phyloP scores from a whole-genome alignment of 108 stramenopile species.

The Bacterosira constricta region DNA sequence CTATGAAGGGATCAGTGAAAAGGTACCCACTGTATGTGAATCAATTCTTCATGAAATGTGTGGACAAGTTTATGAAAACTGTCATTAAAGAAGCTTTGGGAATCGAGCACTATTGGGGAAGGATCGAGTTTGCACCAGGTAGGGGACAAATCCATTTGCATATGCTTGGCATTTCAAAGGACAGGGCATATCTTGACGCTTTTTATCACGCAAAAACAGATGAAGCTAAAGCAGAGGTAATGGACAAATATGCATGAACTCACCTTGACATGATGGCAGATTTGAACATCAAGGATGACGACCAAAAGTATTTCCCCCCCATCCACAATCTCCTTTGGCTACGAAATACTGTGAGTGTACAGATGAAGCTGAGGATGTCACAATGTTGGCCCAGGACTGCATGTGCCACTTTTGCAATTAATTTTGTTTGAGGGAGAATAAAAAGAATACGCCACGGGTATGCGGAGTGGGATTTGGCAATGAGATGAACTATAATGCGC shows the following conservation, averaged over 20 bases:
- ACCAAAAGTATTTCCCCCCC: background rate
- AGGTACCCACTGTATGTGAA: constrained; percentile 10
- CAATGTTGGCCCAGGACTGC: background rate
- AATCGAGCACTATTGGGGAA: constrained; percentile 18
- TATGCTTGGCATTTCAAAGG: constrained; percentile 7
- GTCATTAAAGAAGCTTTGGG: constrained; percentile 2
- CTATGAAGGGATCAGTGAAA: background rate
- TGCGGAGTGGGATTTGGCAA: too few species aligned
- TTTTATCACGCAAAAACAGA: background rate
- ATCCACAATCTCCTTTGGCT: too few species aligned
- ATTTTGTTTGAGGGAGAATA: too few species aligned
- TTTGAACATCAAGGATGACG: background rate
- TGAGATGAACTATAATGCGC: too few species aligned
- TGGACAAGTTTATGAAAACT: constrained; percentile 5
- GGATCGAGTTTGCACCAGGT: constrained; percentile 21
- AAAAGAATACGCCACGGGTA: too few species aligned
- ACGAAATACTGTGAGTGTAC: background rate
- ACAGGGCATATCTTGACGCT: constrained; percentile 6
- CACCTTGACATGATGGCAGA: constrained; percentile 11
- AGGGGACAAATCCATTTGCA: constrained; percentile 29
- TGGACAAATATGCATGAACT: background rate
- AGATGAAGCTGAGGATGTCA: background rate
- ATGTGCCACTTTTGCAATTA: background rate
- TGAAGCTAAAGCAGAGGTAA: background rate
- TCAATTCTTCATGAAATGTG: constrained; percentile 28